Base-by-base conservation (phyloP, 306 rosid genomes). In the Quercus rubra region DNA sequence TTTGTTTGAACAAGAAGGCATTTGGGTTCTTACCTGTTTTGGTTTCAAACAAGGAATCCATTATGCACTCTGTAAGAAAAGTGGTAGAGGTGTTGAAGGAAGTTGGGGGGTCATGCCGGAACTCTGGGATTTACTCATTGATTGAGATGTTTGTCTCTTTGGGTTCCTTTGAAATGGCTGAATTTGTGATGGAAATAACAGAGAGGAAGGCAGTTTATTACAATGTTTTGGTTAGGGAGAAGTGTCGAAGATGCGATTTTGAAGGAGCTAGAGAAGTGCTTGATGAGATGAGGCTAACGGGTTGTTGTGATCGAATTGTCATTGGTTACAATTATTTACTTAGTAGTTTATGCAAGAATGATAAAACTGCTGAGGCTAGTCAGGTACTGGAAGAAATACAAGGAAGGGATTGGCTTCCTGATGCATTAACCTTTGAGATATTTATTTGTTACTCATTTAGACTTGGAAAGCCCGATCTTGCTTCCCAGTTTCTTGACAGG, bases 71-170 rank as follows among this genome's bases (percentile, higher is more conserved):
- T 74, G 81, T 85, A n/a, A 55, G 71, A 74, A 87, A 74, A 79
- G 49, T 85, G 23, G 61, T 89, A 30, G 73, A 52, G 75, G 83
- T 87, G 66, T 82, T 94, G 83, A 83, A 88, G 71, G 69, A 74
- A 82, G 97, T 89, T 52, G 93, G 92, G 56, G 97, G 94, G 46
- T 57, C 83, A 17, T 89, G 89, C 78, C 82, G 72, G 70, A 64
- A 70, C 35, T 84, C 91, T 4, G 98, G 98, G 17, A 27, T 90
- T 79, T 79, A 30, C 41, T 73, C 91, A 35, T 82, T 94, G 88
- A 86, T 92, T 74, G 89, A 92, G 79, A 84, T 85, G 85, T 81
- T 92, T 46, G 41, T 85, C 66, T 58, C 23, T 74, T 74, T 73
- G 19, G 91, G 92, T 67, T 85, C 78, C 25, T 84, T 86, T 64